Evolutionary conservation across 2,329 filamentous ascomycete genomes (phyloP), one percentile per base, ranked within the genome.

Genomic region (Verticillium tricorpus): DNA sequence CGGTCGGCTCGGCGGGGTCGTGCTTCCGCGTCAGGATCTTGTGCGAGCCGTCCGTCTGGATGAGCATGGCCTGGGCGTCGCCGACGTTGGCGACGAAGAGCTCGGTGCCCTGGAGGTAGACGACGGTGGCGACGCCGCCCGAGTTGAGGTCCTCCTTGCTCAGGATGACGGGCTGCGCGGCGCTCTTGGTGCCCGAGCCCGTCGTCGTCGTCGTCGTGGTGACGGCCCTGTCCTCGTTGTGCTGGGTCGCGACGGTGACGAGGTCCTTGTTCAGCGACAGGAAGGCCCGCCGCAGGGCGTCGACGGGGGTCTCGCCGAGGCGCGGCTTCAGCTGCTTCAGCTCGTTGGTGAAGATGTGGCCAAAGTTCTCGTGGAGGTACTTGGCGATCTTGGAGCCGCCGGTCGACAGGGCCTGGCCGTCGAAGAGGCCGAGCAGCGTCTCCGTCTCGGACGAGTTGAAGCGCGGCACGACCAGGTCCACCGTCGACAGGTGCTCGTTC

Each of bases 341-440:
- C 76, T 99, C 94, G 60, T 89, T 84, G 6, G 86, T 85, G 70
- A 99, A 95, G 17, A 92, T 89, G 63, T 89, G 85, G 28, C 91
- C 91, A 75, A 99, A 97, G 71, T 97, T 94, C 77, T 99, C 95
- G 72, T 99, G 94, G 34, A 99, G 80, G 70, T 92, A 99, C 73
- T 97, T 98, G 66, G 95, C 93, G 68, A 99, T 92, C 78, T 96
- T 96, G 65, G 93, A 97, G 54, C 95, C 96, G 64, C 93, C 91
- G 64, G 87, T 93, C 2, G 92, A 91, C 62, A 96, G 82, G n/a
- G 89, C 86, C 72, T 97, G 92, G 3, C 95, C 95, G 72, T 99
- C 96, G 71, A 99, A 99, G 75, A 99, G 84, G n/a, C 94, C 95
- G 56, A 99, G 79, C 1, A 99, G 82, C 55, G 92, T 93, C 74